A percentile compares a stretch with the other conserved stretches of the same genome.
Evolutionary conservation across 805 yeast species (phyloP).

Genomic region (Scheffersomyces ergatensis): DNA sequence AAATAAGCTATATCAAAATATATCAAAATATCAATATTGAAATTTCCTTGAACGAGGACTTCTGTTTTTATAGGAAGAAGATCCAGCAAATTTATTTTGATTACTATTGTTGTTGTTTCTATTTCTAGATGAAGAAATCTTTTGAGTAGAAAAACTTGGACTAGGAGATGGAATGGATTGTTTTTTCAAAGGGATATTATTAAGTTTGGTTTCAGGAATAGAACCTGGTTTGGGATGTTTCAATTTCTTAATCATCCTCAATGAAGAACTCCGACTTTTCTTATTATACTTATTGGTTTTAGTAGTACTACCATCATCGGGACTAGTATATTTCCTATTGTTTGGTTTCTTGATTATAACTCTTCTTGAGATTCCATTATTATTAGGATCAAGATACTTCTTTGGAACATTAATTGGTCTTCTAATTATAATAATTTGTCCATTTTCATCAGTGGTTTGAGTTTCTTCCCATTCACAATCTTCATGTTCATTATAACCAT

Average conservation of each 20-base stretch:
- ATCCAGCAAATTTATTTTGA: too few relatives aligned
- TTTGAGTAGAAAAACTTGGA: background rate
- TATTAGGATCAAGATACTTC: slow-evolving; percentile 9
- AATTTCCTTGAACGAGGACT: background rate
- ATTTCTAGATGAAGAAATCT: background rate
- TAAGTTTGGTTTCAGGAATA: background rate
- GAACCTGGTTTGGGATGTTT: background rate
- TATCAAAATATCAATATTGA: background rate
- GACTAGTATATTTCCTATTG: slow-evolving; percentile 2
- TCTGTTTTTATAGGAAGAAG: background rate
- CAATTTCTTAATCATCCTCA: background rate
- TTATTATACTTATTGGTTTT: background rate
- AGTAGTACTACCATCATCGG: background rate
- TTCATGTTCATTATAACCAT: slow-evolving; percentile 1
- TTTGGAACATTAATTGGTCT: slow-evolving; percentile 16
- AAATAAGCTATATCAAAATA: background rate
- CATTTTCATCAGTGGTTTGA: slow-evolving; percentile 15
- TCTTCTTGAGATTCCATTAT: slow-evolving; percentile 9
- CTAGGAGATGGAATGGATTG: background rate
- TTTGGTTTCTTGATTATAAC: slow-evolving; percentile 10
- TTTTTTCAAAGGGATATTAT: background rate
- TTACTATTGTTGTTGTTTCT: background rate
- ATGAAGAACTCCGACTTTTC: background rate
- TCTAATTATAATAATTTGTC: slow-evolving; percentile 14
- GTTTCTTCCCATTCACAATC: slow-evolving; percentile 20